Evolutionary conservation across 805 yeast genomes (phyloP), one percentile per base, ranked within the genome.

Genomic region (Phaffomyces antillensis): DNA sequence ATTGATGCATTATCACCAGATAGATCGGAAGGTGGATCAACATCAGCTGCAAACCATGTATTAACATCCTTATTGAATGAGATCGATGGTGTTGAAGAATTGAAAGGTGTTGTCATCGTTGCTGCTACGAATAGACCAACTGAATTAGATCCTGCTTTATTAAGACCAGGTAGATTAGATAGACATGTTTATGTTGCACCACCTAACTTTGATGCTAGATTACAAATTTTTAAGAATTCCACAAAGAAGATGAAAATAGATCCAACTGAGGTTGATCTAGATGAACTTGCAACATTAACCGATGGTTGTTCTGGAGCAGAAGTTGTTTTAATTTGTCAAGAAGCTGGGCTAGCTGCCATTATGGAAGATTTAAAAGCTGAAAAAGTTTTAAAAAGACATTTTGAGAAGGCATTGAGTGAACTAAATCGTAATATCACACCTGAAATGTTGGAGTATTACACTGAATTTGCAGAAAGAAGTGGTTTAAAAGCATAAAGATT

Each of bases 291-390:
- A 0, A 62, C 54, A 2, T 56, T 66, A 7, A 86, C 96, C 0
- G 91, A 84, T 0, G 98, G 99, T 0, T 89, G 95, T 58, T 89
- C 97, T 0, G 99, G 99, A 33, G 96, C 98, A 0, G 99, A 93
- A 63, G 86, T 93, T 34, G 95, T 90, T 0, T 71, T 89, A 18
- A 62, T 91, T 18, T 87, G 96, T 55, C 98, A 90, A 62, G 97
- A 91, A 63, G 96, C 98, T 0, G 99, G 99, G 2, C 66, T 93
- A 12, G 78, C 85, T n/a, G 96, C 98, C 0, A 81, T 93, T 46
- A 88, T 87, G 83, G 96, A 87, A 53, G 66, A 85, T 50, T 63
- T 74, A 7, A 66, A 77, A 5, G 73, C 85, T 9, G 56, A 58
- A 1, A 52, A 54, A 7, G 95, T 90, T 0, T 62, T 64, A n/a